These are phyloP conservation scores for Cryphonectria parasitica DNA, from an alignment of 2,329 filamentous ascomycete species.

Conservation along the genomic window DNA sequence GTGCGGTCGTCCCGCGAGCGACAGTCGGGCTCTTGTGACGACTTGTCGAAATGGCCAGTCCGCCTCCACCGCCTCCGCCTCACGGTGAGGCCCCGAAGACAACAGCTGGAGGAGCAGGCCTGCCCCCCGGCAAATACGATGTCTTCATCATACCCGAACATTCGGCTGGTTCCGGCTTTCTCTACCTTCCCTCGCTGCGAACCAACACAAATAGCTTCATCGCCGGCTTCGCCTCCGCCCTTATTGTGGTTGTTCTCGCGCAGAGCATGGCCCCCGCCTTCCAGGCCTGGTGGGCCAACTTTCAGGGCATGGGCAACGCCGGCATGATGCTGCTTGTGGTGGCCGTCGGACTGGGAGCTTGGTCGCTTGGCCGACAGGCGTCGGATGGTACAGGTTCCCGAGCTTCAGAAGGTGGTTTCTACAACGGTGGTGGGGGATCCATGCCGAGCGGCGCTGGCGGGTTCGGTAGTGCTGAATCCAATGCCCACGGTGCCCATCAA, in stretches of 20 bases:
- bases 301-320: conserved; percentile 72
- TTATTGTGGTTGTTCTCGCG: conserved; percentile 74
- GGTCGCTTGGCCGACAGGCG: conserved; percentile 72
- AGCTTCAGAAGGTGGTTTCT: conserved; percentile 27
- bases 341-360: conserved; percentile 75
- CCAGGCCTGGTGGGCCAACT: conserved; percentile 71
- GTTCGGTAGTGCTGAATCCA: conserved; percentile 28
- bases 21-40: conserved; percentile 2
- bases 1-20: neutral
- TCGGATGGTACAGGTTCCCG: conserved; percentile 42
- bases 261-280: conserved; percentile 74
- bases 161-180: conserved; percentile 83
- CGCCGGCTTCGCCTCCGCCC: conserved; percentile 78
- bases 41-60: conserved; percentile 49
- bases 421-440: conserved; percentile 30
- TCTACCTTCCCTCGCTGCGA: conserved; percentile 89
- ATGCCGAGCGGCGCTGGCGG: conserved; percentile 26
- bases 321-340: conserved; percentile 74
- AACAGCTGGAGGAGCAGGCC: conserved; percentile 60
- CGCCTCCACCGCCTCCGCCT: conserved; percentile 83
- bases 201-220: conserved; percentile 90
- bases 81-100: conserved; percentile 79
- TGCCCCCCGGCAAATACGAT: conserved; percentile 91
- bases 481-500: conserved; percentile 35
- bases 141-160: conserved; percentile 96